Percentiles rank a stretch among this genome's conserved stretches.
phyloP scores from a whole-genome alignment of 495 filamentous ascomycete genomes.

The Penicillium manginii region DNA sequence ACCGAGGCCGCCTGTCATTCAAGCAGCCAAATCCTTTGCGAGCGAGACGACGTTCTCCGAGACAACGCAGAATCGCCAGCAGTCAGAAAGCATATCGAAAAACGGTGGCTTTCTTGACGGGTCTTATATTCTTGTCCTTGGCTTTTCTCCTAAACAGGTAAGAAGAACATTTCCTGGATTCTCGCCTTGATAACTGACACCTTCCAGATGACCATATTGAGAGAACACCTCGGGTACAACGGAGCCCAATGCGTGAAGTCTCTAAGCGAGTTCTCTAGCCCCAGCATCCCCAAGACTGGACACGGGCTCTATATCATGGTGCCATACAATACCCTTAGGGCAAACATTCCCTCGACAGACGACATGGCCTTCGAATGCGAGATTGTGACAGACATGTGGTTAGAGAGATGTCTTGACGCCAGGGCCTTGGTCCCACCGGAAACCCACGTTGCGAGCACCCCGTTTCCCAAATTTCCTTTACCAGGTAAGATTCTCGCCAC shows the following conservation, averaged over 20 bases:
- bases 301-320: conserved; percentile 56
- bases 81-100: conserved; percentile 18
- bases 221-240: conserved; percentile 56
- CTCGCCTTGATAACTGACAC: conserved; percentile 18
- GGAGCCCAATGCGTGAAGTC: conserved; percentile 53
- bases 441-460: conserved; percentile 71
- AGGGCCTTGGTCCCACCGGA: conserved; percentile 71
- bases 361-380: conserved; percentile 48
- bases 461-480: conserved; percentile 72
- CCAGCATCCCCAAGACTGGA: conserved; percentile 44
- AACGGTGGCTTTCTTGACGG: conserved; percentile 41
- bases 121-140: conserved; percentile 64
- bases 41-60: conserved; percentile 43
- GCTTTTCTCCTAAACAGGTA: conserved; percentile 63
- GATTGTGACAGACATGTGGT: conserved; percentile 87
- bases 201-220: conserved; percentile 48
- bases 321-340: conserved; percentile 51
- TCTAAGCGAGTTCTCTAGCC: conserved; percentile 42
- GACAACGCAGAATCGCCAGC: conserved; percentile 25
- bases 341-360: conserved; percentile 42
- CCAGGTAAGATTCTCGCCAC: conserved; percentile 44
- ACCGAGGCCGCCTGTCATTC: conserved; percentile 28
- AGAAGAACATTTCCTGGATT: conserved; percentile 3
- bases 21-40: conserved; percentile 46
- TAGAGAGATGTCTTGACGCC: conserved; percentile 82